phyloP scores from a whole-genome alignment of 306 rosid genomes.

The Cicer yamashitae region DNA sequence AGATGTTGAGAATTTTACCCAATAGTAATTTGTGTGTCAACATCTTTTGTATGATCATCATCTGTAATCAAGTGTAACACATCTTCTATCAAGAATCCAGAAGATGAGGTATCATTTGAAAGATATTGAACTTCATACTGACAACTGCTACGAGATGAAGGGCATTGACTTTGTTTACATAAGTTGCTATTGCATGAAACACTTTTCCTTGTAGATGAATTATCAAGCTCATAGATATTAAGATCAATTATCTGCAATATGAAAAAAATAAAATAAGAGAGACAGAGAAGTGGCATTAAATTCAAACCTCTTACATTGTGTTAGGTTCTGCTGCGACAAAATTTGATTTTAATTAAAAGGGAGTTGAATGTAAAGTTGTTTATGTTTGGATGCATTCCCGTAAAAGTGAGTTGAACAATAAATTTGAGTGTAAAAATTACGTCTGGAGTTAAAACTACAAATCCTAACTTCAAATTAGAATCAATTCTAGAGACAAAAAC shows the following conservation, averaged over 20 bases:
- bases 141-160: conserved; percentile 58
- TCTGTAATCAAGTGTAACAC: conserved; percentile 72
- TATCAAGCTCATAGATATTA: conserved; percentile 65
- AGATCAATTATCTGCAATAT: conserved; percentile 52
- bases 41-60: conserved; percentile 49
- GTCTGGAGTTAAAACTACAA: too few species aligned
- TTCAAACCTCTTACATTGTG: not conserved
- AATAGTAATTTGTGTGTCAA: conserved; percentile 61
- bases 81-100: conserved; percentile 80
- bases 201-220: conserved; percentile 64
- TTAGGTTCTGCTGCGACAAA: too few species aligned
- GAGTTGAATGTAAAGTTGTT: too few species aligned
- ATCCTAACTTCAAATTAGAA: too few species aligned
- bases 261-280: not conserved
- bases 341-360: too few species aligned
- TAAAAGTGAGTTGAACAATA: too few species aligned
- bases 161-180: conserved; percentile 55
- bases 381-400: too few species aligned
- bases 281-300: conserved; percentile 33
- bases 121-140: conserved; percentile 59
- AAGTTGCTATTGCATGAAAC: conserved; percentile 64
- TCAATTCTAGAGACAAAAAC: too few species aligned
- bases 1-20: conserved; percentile 58
- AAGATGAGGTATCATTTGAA: conserved; percentile 65
- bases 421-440: too few species aligned